Percentiles rank a stretch among this genome's conserved stretches.
Evolutionary conservation across 2,329 filamentous ascomycete genomes (phyloP).

Genomic region (Penicillium sp.): DNA sequence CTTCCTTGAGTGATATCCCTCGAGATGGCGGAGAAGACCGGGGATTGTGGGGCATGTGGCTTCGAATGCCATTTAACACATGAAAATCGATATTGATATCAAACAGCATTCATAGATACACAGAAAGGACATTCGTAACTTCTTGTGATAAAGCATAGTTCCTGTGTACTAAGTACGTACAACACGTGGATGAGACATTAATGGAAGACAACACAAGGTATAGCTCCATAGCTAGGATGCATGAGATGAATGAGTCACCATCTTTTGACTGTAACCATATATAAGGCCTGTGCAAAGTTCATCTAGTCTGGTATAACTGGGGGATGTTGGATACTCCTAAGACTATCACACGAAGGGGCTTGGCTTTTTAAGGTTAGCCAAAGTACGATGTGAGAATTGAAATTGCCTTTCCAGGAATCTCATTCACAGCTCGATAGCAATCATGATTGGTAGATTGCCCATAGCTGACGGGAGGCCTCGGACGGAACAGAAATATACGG

Average conservation of each 20-base stretch:
- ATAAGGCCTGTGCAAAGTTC: too few relatives aligned
- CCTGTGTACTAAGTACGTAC: neutral
- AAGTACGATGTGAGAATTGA: neutral
- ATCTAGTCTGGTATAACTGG: too few relatives aligned
- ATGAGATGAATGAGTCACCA: neutral
- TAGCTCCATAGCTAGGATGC: neutral
- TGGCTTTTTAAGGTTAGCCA: neutral
- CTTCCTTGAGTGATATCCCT: neutral
- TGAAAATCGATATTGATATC: neutral
- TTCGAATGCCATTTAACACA: neutral
- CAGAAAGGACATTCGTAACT: neutral
- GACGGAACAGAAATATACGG: neutral
- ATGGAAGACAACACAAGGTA: neutral
- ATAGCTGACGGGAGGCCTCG: neutral
- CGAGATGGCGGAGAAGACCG: neutral
- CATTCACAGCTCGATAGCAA: neutral
- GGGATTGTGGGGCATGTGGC: conserved; percentile 18
- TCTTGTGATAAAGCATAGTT: neutral
- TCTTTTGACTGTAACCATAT: neutral
- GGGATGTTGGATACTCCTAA: neutral
- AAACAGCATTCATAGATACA: neutral
- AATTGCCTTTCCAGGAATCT: neutral
- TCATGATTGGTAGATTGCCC: neutral
- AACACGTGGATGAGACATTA: neutral
- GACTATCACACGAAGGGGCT: too few relatives aligned